These are phyloP conservation scores for Chrysanthemum lavandulifolium DNA, from an alignment of 129 eudicot genomes.

Conservation along the genomic window DNA sequence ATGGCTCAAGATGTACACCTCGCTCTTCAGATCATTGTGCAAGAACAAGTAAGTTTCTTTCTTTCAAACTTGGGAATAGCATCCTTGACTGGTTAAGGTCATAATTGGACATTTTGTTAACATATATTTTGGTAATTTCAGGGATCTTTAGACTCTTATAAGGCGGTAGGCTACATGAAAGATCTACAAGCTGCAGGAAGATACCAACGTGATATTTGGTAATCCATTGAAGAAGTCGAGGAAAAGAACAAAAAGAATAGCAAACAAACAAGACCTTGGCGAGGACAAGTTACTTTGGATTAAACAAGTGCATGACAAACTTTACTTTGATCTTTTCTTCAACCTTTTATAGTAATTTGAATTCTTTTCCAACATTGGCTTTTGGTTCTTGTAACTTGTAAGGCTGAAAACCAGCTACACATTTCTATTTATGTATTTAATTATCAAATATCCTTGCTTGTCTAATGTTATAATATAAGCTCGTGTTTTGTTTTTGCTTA, in stretches of 20 bases:
- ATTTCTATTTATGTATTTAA: conserved; percentile 6
- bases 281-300: neutral
- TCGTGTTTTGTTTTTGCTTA: neutral
- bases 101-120: neutral
- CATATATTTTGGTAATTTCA: conserved; percentile 29
- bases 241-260: neutral
- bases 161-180: conserved; percentile 79
- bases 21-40: conserved; percentile 82
- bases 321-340: conserved; percentile 18
- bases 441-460: neutral
- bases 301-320: conserved; percentile 1
- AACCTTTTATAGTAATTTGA: conserved; percentile 18
- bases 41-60: conserved; percentile 68
- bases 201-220: conserved; percentile 89
- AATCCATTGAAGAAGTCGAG: conserved; percentile 7
- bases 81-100: conserved; percentile 1
- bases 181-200: conserved; percentile 84
- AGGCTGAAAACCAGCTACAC: neutral
- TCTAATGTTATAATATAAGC: conserved; percentile 1
- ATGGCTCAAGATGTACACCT: conserved; percentile 99
- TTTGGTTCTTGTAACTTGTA: conserved; percentile 31
- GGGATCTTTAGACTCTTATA: conserved; percentile 74
- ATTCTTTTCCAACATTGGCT: conserved; percentile 22
- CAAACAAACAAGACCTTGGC: neutral
- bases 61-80: neutral